Conservation (phyloP, 495 filamentous ascomycete genomes). For the Paragyromitra xinjiangensis region DNA sequence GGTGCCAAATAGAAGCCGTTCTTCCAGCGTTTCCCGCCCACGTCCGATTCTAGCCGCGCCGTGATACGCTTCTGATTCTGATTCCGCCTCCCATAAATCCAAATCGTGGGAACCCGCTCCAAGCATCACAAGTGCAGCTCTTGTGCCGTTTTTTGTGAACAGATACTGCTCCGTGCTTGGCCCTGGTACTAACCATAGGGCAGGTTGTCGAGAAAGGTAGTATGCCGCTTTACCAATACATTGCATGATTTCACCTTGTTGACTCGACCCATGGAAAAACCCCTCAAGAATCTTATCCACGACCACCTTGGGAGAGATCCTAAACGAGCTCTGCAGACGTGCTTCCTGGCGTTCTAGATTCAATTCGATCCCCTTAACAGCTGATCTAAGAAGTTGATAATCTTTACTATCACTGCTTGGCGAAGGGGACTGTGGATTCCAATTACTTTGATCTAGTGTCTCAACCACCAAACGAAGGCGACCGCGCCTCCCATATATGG, state of each 20-base stretch:
- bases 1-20: background rate
- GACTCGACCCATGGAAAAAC: background rate
- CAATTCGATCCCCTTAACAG: background rate
- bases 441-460: background rate
- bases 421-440: background rate
- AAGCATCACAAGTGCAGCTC: background rate
- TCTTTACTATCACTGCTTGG: background rate
- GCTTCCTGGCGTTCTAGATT: background rate
- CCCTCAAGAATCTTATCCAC: background rate
- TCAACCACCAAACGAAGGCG: background rate
- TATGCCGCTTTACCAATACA: background rate
- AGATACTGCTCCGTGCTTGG: background rate
- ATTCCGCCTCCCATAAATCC: background rate
- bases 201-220: background rate
- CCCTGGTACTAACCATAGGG: background rate
- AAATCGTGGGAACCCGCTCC: background rate
- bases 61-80: background rate
- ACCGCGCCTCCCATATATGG: background rate
- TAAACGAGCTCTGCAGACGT: background rate
- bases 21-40: background rate
- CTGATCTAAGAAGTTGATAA: background rate
- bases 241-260: background rate
- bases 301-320: background rate
- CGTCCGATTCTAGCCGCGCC: background rate
- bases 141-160: background rate